Conservation (phyloP, 2,329 filamentous ascomycete genomes). For the Lachnellula subtilissima region DNA sequence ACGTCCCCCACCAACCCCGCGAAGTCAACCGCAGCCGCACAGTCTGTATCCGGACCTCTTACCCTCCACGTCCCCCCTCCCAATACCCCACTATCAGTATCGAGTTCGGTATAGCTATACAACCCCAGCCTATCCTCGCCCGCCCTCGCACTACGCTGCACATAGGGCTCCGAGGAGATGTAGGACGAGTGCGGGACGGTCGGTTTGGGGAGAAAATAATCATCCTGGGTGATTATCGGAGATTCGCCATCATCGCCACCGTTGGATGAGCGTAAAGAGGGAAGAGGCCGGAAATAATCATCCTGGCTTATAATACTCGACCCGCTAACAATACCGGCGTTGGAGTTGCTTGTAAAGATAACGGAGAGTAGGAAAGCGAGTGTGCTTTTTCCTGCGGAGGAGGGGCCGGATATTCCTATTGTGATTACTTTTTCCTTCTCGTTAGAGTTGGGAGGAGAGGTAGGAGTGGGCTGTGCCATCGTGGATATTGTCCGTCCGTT, state of each 20-base stretch:
- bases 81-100: neutral
- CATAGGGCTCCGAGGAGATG: neutral
- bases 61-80: constrained; percentile 1
- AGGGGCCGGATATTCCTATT: constrained; percentile 20
- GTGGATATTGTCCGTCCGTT: neutral
- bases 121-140: constrained; percentile 1
- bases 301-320: constrained; percentile 19
- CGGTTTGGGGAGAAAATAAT: too few species aligned
- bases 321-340: too few species aligned
- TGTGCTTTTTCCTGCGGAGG: constrained; percentile 24
- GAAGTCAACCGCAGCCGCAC: constrained; percentile 18
- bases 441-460: constrained; percentile 4
- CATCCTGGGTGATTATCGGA: too few species aligned
- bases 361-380: constrained; percentile 18
- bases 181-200: too few species aligned
- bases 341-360: constrained; percentile 6
- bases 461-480: neutral
- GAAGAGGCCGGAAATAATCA: constrained; percentile 14
- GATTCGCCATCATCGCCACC: neutral
- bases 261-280: neutral
- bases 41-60: constrained; percentile 16
- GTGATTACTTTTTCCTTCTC: too few species aligned
- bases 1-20: constrained; percentile 4
- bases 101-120: neutral
- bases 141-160: neutral